phyloP scores from a whole-genome alignment of 202 grass and related monocot species.

The Setaria viridis region DNA sequence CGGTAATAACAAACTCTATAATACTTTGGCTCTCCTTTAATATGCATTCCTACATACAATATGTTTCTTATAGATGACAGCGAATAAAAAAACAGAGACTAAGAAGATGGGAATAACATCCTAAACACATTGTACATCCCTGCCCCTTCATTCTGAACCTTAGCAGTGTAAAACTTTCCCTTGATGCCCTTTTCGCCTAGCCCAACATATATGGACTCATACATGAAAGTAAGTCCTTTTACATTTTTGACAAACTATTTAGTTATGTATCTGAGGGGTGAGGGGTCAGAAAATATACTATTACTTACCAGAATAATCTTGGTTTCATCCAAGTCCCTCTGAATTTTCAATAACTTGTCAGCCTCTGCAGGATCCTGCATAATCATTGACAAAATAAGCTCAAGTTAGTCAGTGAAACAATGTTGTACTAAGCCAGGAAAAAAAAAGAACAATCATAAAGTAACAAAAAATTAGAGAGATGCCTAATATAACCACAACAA shows the following conservation, averaged over 20 bases:
- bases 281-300: not conserved
- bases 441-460: not conserved
- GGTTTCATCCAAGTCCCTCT: conserved; percentile 75
- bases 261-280: not conserved
- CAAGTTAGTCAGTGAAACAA: not conserved
- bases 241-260: not conserved
- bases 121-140: not conserved
- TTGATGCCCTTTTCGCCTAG: not conserved
- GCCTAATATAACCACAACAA: not conserved
- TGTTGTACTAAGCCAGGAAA: not conserved
- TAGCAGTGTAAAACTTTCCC: not conserved
- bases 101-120: not conserved
- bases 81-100: not conserved
- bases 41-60: not conserved
- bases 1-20: not conserved
- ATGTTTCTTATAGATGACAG: not conserved
- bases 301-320: conserved; percentile 68
- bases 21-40: not conserved
- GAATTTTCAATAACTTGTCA: conserved; percentile 66
- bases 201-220: not conserved
- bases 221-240: not conserved
- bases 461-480: not conserved
- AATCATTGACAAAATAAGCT: not conserved
- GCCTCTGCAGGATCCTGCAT: conserved; percentile 60
- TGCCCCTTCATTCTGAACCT: not conserved